Evolutionary conservation across 129 eudicot species (phyloP).

Genomic region (Flaveria robusta): DNA sequence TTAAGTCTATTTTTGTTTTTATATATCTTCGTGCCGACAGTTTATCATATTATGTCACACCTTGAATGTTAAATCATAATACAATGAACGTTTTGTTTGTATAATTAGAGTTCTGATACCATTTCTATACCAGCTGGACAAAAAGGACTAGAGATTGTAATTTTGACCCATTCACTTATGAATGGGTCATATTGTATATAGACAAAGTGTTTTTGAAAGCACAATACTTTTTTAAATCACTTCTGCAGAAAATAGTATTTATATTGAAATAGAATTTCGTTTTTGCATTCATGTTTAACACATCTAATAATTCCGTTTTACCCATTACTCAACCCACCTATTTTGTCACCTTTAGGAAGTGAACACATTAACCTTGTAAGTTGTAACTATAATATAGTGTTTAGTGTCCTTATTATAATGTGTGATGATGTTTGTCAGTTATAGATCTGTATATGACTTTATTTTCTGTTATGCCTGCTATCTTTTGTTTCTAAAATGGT

Average conservation of each 20-base stretch:
- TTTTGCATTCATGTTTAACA: not conserved
- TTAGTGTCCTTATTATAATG: slow-evolving; percentile 2
- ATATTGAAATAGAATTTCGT: not conserved
- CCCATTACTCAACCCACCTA: not conserved
- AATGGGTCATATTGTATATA: not conserved
- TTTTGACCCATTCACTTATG: not conserved
- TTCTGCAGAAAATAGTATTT: not conserved
- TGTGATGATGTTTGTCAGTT: slow-evolving; percentile 2
- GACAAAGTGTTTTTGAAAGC: too few species aligned
- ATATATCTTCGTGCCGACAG: too few species aligned
- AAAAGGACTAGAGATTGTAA: not conserved
- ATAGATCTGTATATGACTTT: not conserved
- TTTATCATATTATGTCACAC: too few species aligned
- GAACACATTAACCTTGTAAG: slow-evolving; percentile 1
- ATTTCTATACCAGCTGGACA: slow-evolving; percentile 11
- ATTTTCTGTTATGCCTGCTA: not conserved
- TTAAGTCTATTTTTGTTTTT: not conserved
- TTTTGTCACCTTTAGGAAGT: slow-evolving; percentile 12
- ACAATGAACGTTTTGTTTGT: not conserved
- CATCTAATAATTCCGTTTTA: not conserved
- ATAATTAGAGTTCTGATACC: not conserved
- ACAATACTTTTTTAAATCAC: not conserved
- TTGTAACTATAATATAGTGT: not conserved
- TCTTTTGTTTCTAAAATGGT: not conserved
- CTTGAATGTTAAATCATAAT: slow-evolving; percentile 1